A percentile compares a stretch with the other conserved stretches of the same genome.
These are phyloP conservation scores for Edaphochlamys debaryana DNA, from an alignment of 139 green algal species.

Conservation along the genomic window DNA sequence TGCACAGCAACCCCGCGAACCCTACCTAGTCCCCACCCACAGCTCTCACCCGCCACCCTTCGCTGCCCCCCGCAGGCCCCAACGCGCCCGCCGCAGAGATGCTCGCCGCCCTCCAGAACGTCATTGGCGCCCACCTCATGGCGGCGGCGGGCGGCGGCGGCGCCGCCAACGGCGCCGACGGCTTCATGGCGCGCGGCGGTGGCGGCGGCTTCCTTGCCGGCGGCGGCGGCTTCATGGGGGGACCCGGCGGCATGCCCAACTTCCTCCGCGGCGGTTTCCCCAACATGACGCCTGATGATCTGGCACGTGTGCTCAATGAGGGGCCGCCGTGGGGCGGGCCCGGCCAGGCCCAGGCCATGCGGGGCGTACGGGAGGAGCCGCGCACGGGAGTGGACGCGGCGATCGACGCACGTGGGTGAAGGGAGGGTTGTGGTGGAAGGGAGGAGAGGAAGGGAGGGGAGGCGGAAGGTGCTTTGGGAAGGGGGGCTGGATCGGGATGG, in stretches of 20 bases:
- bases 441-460: too few species aligned
- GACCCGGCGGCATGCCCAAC: neutral
- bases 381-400: constrained; percentile 18
- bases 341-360: neutral
- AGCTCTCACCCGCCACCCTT: neutral
- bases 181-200: neutral
- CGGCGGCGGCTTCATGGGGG: neutral
- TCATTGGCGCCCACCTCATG: constrained; percentile 2
- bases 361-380: constrained; percentile 30
- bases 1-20: too few species aligned
- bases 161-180: neutral
- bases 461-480: too few species aligned
- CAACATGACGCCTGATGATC: too few species aligned
- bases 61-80: neutral
- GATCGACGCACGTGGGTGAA: constrained; percentile 41
- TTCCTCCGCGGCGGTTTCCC: too few species aligned
- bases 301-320: neutral
- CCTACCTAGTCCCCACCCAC: too few species aligned
- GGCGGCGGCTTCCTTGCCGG: too few species aligned
- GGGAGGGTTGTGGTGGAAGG: too few species aligned
- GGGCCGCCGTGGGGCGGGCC: neutral
- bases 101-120: constrained; percentile 16
- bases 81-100: constrained; percentile 4
- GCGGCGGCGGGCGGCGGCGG: too few species aligned
- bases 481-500: too few species aligned